Evolutionary conservation across 129 eudicot genomes (phyloP).

Genomic region (Chrysanthemum seticuspe): DNA sequence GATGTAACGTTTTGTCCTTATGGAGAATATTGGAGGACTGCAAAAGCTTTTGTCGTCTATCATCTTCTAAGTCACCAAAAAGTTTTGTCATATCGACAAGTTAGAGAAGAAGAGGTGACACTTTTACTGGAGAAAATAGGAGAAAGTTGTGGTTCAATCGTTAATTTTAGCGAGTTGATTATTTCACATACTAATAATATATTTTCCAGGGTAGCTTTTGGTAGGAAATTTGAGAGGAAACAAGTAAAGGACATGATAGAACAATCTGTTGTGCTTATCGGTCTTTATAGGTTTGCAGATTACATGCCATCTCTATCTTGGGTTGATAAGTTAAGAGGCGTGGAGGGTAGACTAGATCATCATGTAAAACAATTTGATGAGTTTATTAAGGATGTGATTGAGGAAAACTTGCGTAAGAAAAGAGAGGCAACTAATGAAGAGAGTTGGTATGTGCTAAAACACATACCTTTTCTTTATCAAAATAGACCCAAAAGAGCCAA

Average conservation of each 20-base stretch:
- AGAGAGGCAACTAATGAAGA: background rate
- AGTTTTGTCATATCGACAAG: slow-evolving; percentile 7
- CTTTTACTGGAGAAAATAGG: background rate
- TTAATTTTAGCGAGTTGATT: slow-evolving; percentile 2
- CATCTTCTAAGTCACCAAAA: slow-evolving; percentile 11
- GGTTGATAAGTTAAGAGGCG: slow-evolving; percentile 10
- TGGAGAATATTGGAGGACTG: slow-evolving; percentile 1
- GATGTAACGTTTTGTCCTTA: slow-evolving; percentile 5
- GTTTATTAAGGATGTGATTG: slow-evolving; percentile 2
- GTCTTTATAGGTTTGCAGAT: slow-evolving; percentile 6
- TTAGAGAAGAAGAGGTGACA: slow-evolving; percentile 8
- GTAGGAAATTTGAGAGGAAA: slow-evolving; percentile 4
- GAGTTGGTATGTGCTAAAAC: too few relatives aligned
- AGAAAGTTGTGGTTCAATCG: slow-evolving; percentile 2
- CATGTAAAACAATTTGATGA: background rate
- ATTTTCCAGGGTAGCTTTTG: slow-evolving; percentile 1
- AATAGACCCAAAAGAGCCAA: too few relatives aligned
- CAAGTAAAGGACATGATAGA: slow-evolving; percentile 11
- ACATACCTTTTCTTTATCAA: too few relatives aligned
- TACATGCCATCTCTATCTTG: slow-evolving; percentile 2
- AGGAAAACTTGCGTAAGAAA: slow-evolving; percentile 1
- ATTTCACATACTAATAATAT: background rate
- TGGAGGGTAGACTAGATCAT: background rate
- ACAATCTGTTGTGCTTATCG: background rate
- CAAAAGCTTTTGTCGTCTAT: background rate